Base-by-base conservation (phyloP, 192 early-diverging fungal species). In the Podila epigama region DNA sequence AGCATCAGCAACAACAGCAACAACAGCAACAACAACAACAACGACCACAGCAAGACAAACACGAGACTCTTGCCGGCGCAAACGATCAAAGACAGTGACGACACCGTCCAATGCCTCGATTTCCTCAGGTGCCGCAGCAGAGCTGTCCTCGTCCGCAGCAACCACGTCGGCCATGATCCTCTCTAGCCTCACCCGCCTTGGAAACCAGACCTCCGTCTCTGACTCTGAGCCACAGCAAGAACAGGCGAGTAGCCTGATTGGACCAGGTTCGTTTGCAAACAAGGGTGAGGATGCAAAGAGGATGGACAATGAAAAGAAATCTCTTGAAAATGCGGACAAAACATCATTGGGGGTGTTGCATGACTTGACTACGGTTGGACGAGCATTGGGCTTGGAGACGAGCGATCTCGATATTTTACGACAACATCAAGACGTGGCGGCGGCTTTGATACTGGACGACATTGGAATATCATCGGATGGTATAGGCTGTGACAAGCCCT, bases 401-500 rank as follows among this genome's bases (percentile, higher is more conserved):
- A n/a, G n/a, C n/a, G n/a, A n/a, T 22, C 4, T 34, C 4, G 37
- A 35, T 33, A 34, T 35, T 29, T 25, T 54, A 16, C 11, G 27
- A 34, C 39, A 39, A 12, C 58, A 59, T 20, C 57, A 22, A 22
- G 58, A 59, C 13, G 58, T 41, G 27, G 58, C 41, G 12, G 31
- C 11, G 15, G 27, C 22, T 39, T 28, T 59, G 37, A n/a, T n/a
- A n/a, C 31, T 59, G 10, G 58, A 59, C 15, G 58, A 59, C 27
- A 33, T 59, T 34, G 31, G 33, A 18, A 59, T 41, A 27, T 22
- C 58, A 3, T 41, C 35, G 12, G 63, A 28, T 9, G 52, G 48
- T 25, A 51, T 5, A 20, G 4, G 48, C 18, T 13, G 48, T 35
- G 93, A 95, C 64, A 92, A 95, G 62, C 94, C 93, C 25, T 96